Percentiles rank a stretch among this genome's conserved stretches.
phyloP scores from a whole-genome alignment of 257 asterid genomes.

The Ehretia macrophylla region DNA sequence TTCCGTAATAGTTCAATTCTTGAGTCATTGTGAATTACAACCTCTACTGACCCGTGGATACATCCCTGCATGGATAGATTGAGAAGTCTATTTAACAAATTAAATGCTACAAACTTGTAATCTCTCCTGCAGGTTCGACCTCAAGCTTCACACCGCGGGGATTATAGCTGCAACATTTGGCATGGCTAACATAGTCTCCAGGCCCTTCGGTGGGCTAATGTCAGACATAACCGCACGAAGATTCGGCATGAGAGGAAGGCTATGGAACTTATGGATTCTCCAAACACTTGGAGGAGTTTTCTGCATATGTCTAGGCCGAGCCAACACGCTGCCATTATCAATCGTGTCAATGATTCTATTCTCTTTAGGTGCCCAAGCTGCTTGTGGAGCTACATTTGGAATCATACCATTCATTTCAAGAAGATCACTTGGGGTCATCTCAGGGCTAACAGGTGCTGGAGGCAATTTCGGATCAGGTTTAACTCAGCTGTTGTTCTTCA shows the following conservation, averaged over 20 bases:
- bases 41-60: too few relatives aligned
- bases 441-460: conserved; percentile 65
- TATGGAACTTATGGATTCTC: conserved; percentile 56
- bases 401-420: conserved; percentile 53
- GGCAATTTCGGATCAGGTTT: conserved; percentile 56
- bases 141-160: conserved; percentile 55
- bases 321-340: conserved; percentile 37
- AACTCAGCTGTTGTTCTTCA: conserved; percentile 48
- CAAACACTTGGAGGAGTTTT: conserved; percentile 55
- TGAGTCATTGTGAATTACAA: too few relatives aligned
- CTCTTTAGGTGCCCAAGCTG: conserved; percentile 51
- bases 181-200: conserved; percentile 46
- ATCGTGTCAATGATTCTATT: conserved; percentile 43
- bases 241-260: conserved; percentile 61
- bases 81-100: background rate
- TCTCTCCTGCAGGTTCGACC: conserved; percentile 32
- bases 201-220: conserved; percentile 50
- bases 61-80: background rate
- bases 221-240: conserved; percentile 43
- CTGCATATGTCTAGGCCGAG: conserved; percentile 43
- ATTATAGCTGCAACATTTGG: conserved; percentile 58
- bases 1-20: too few relatives aligned
- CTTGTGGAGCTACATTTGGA: conserved; percentile 50
- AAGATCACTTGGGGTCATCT: conserved; percentile 48
- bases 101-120: too few relatives aligned